These are phyloP conservation scores for Cryphonectria naterciae DNA, from an alignment of 2,329 filamentous ascomycete species.

Conservation along the genomic window DNA sequence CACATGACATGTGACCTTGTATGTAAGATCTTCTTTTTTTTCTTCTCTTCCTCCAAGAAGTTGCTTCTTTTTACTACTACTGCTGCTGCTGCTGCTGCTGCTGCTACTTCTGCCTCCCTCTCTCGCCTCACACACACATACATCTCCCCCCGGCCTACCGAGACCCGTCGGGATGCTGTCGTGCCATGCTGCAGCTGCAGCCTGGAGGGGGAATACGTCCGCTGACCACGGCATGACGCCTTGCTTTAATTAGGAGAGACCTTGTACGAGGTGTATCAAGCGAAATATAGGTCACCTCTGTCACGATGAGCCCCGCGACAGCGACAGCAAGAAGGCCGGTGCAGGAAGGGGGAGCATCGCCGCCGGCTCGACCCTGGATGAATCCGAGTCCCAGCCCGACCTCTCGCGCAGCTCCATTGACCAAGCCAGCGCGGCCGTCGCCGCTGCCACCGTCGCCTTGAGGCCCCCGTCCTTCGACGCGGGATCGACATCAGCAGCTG, in stretches of 20 bases:
- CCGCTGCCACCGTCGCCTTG: constrained; percentile 57
- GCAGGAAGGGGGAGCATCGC: constrained; percentile 61
- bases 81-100: constrained; percentile 21
- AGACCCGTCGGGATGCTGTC: constrained; percentile 34
- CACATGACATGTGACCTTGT: constrained; percentile 94
- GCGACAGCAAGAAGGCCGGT: constrained; percentile 71
- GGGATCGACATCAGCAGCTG: constrained; percentile 36
- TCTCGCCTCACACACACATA: constrained; percentile 19
- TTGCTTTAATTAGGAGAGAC: constrained; percentile 71
- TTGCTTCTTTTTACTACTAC: constrained; percentile 21
- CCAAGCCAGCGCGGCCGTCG: constrained; percentile 37
- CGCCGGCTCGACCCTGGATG: constrained; percentile 60
- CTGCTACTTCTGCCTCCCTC: constrained; percentile 27
- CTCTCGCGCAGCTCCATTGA: constrained; percentile 61
- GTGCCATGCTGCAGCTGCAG: constrained; percentile 29
- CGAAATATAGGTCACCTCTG: constrained; percentile 98
- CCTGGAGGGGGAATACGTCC: constrained; percentile 40
- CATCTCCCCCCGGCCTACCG: constrained; percentile 27
- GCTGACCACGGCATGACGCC: constrained; percentile 37
- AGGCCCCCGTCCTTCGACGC: constrained; percentile 53
- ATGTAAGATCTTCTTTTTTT: constrained; percentile 51
- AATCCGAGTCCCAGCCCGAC: constrained; percentile 58
- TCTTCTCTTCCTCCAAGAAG: constrained; percentile 30
- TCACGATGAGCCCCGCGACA: constrained; percentile 94
- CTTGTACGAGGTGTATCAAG: constrained; percentile 97